Conservation (phyloP, 2,329 filamentous ascomycete species). For the Pestalotiopsis sp. region DNA sequence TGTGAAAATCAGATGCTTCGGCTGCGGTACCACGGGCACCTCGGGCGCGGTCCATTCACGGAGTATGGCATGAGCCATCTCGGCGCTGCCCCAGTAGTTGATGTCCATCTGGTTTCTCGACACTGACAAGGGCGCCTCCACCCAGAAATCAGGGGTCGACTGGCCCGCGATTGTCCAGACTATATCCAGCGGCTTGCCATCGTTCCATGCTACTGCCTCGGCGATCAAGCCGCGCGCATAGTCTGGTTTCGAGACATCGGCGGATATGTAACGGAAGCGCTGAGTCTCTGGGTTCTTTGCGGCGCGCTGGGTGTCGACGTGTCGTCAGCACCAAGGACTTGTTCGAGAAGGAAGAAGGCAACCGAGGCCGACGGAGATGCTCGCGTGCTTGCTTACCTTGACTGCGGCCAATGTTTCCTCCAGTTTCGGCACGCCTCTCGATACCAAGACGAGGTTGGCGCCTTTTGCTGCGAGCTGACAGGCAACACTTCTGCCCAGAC, state of each 20-base stretch:
- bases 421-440: conserved; percentile 77
- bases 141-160: conserved; percentile 74
- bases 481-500: conserved; percentile 81
- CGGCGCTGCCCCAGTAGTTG: conserved; percentile 86
- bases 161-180: conserved; percentile 90
- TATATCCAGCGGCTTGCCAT: conserved; percentile 72
- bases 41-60: conserved; percentile 69
- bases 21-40: conserved; percentile 45
- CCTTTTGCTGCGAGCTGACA: conserved; percentile 78
- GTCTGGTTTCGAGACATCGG: conserved; percentile 73
- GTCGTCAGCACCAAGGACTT: background rate
- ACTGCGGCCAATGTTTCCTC: conserved; percentile 64
- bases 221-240: conserved; percentile 72
- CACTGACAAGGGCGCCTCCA: conserved; percentile 69
- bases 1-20: conserved; percentile 87
- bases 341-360: background rate
- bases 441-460: conserved; percentile 83
- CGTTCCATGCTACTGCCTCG: conserved; percentile 80
- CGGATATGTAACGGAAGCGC: conserved; percentile 80
- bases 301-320: conserved; percentile 51
- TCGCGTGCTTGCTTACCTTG: background rate
- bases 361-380: background rate
- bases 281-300: conserved; percentile 70
- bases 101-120: conserved; percentile 84
- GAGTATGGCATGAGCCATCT: conserved; percentile 82